Conservation (phyloP, 1,284 basidiomycete species). For the Naganishia albida region DNA sequence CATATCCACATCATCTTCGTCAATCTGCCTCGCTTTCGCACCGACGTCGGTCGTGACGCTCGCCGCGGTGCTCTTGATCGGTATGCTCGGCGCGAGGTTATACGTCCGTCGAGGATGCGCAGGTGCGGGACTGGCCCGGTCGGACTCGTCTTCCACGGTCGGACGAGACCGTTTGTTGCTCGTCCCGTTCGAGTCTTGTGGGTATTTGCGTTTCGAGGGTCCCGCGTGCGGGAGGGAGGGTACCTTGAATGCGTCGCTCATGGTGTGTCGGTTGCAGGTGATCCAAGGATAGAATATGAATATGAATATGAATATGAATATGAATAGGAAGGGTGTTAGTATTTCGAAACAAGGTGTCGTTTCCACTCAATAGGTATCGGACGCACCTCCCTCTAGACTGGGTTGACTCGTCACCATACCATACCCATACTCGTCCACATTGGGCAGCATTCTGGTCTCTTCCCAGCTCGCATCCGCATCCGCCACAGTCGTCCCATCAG, state of each 20-base stretch:
- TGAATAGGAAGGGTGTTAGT: not conserved
- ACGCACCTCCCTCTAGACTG: too few species aligned
- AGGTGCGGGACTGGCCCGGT: not conserved
- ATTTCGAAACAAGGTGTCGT: too few species aligned
- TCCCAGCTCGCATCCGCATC: too few species aligned
- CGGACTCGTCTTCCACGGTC: constrained; percentile 18
- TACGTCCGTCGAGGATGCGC: constrained; percentile 3
- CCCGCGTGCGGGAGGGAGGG: constrained; percentile 7
- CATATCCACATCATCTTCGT: constrained; percentile 36
- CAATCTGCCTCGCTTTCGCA: constrained; percentile 35
- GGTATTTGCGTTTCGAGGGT: constrained; percentile 16
- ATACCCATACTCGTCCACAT: too few species aligned
- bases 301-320: not conserved
- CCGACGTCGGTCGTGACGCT: constrained; percentile 24
- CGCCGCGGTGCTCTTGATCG: constrained; percentile 19
- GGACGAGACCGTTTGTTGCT: constrained; percentile 22
- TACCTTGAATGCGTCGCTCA: constrained; percentile 23
- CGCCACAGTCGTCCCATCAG: too few species aligned
- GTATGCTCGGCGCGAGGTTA: constrained; percentile 24
- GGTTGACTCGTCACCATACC: too few species aligned
- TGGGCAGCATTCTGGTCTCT: too few species aligned
- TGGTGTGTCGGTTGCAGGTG: not conserved
- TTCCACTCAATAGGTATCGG: too few species aligned
- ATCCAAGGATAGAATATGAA: not conserved
- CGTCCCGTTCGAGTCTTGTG: constrained; percentile 16